Evolutionary conservation across 495 filamentous ascomycete species (phyloP).

Genomic region (Trichoderma reesei): DNA sequence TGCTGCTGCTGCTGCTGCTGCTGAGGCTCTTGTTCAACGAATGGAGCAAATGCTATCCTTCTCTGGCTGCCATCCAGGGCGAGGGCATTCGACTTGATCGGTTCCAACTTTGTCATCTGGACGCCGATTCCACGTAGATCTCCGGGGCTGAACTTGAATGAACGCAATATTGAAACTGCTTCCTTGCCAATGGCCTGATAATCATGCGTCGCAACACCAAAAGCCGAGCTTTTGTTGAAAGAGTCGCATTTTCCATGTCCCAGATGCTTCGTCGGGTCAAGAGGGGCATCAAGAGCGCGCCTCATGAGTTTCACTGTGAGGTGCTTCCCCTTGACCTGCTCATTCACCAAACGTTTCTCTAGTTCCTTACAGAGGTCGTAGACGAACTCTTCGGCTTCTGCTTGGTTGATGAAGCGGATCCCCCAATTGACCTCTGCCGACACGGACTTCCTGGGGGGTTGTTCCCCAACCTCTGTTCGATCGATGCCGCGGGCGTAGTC

Average conservation of each 20-base stretch:
- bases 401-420: constrained; percentile 81
- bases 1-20: constrained; percentile 27
- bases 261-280: constrained; percentile 89
- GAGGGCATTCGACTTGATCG: constrained; percentile 43
- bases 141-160: constrained; percentile 77
- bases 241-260: constrained; percentile 93
- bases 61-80: constrained; percentile 52
- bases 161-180: constrained; percentile 68
- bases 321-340: constrained; percentile 75
- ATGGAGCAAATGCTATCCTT: constrained; percentile 33
- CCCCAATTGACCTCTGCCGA: constrained; percentile 98
- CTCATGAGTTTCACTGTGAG: constrained; percentile 91
- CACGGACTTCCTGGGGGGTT: constrained; percentile 72
- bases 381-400: constrained; percentile 85
- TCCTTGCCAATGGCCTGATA: constrained; percentile 63
- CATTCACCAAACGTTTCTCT: constrained; percentile 65
- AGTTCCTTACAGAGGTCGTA: constrained; percentile 73
- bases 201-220: constrained; percentile 75
- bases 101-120: constrained; percentile 86
- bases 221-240: constrained; percentile 73
- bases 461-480: constrained; percentile 72
- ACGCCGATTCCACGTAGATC: constrained; percentile 85
- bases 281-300: constrained; percentile 71
- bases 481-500: constrained; percentile 90
- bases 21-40: constrained; percentile 13